Conservation (phyloP, 441 rosid genomes). For the Corymbia calophylla region DNA sequence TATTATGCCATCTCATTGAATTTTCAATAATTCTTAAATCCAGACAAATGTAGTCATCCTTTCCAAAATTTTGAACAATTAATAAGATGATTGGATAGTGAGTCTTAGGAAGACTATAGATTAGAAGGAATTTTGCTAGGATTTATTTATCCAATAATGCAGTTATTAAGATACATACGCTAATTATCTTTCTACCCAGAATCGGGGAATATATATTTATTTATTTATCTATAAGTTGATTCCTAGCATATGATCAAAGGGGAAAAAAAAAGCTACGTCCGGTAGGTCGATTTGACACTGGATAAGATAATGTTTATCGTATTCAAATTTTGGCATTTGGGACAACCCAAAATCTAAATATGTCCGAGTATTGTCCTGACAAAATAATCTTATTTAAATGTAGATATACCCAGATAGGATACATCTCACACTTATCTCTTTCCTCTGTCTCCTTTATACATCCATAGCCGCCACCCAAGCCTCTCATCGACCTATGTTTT, state of each 20-base stretch:
- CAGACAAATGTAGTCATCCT: neutral
- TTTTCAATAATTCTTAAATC: neutral
- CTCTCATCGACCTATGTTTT: neutral
- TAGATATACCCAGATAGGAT: neutral
- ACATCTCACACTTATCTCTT: neutral
- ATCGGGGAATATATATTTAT: neutral
- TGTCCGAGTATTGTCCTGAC: rapidly evolving
- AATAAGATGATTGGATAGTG: neutral
- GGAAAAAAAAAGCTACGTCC: neutral
- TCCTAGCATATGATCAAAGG: neutral
- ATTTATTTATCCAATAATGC: neutral
- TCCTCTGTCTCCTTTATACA: rapidly evolving
- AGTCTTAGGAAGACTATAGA: rapidly evolving
- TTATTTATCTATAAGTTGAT: neutral
- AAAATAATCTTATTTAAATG: neutral
- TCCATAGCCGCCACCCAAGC: neutral
- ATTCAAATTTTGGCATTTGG: neutral
- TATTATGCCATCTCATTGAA: neutral
- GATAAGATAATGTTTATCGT: neutral
- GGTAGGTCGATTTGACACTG: neutral
- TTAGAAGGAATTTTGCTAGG: neutral
- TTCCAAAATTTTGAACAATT: neutral
- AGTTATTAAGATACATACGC: neutral
- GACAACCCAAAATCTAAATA: neutral
- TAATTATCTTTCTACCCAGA: neutral